Evolutionary conservation across 31 red algal genomes (phyloP).

Genomic region (Endocladia muricata): DNA sequence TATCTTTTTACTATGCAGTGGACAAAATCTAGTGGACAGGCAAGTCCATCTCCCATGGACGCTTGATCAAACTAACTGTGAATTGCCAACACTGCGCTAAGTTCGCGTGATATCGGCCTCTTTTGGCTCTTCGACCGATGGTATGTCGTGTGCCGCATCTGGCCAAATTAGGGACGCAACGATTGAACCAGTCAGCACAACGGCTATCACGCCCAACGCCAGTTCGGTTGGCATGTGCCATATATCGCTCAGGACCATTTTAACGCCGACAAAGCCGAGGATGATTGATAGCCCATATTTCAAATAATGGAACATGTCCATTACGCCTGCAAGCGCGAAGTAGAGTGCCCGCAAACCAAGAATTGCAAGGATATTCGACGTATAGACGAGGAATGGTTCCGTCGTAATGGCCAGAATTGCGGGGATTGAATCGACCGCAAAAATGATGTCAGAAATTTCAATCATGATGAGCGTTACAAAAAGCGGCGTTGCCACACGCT

Average conservation of each 20-base stretch:
- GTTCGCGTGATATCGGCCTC: too few relatives aligned
- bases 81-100: too few relatives aligned
- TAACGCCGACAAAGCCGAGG: slow-evolving; percentile 81
- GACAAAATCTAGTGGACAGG: too few relatives aligned
- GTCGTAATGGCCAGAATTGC: slow-evolving; percentile 85
- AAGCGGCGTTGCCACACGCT: slow-evolving; percentile 58
- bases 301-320: slow-evolving; percentile 76
- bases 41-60: too few relatives aligned
- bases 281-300: slow-evolving; percentile 81
- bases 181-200: slow-evolving; percentile 25
- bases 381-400: slow-evolving; percentile 81
- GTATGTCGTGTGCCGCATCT: too few relatives aligned
- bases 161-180: slow-evolving; percentile 11
- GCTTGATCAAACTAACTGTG: too few relatives aligned
- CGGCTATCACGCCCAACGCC: slow-evolving; percentile 46
- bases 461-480: slow-evolving; percentile 79
- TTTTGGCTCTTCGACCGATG: too few relatives aligned
- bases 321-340: slow-evolving; percentile 72
- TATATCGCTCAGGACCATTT: slow-evolving; percentile 60
- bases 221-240: slow-evolving; percentile 21
- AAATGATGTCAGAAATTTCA: slow-evolving; percentile 92
- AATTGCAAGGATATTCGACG: slow-evolving; percentile 86
- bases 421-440: slow-evolving; percentile 93
- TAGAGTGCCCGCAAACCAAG: slow-evolving; percentile 86
- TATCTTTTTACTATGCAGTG: too few relatives aligned